Conservation (phyloP, 257 asterid genomes). For the Rubia yunnanensis region DNA sequence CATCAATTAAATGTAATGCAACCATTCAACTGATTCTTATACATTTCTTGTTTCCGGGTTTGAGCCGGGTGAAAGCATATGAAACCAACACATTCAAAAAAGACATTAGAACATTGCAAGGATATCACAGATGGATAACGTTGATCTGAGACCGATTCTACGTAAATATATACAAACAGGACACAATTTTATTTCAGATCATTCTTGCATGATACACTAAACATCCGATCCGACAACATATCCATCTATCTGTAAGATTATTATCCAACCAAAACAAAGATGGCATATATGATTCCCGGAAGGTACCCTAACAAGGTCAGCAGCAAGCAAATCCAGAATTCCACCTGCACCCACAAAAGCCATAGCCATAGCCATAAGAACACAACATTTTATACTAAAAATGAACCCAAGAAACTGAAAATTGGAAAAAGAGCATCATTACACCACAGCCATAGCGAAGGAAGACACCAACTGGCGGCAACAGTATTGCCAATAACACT, state of each 20-base stretch:
- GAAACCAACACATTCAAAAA: not conserved
- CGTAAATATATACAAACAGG: not conserved
- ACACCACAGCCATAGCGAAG: slow-evolving; percentile 92
- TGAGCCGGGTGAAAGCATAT: no score
- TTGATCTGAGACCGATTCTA: not conserved
- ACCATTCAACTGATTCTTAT: no score
- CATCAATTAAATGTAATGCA: not conserved
- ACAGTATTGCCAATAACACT: slow-evolving; percentile 64
- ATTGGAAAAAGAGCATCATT: slow-evolving; percentile 19
- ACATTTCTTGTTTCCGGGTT: no score
- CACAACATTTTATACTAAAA: not conserved
- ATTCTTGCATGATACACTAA: not conserved
- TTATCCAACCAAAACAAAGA: slow-evolving; percentile 60
- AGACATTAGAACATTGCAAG: not conserved
- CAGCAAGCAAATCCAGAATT: slow-evolving; percentile 81
- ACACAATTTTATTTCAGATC: not conserved
- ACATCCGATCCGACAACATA: slow-evolving; percentile 3
- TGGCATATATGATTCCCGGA: slow-evolving; percentile 81
- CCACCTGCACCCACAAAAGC: slow-evolving; percentile 39
- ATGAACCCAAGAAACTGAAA: not conserved
- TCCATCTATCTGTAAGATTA: not conserved
- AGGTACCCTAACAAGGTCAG: slow-evolving; percentile 74
- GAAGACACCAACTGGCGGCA: slow-evolving; percentile 93
- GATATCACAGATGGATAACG: no score
- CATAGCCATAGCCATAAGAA: not conserved